Percentiles rank a stretch among this genome's conserved stretches.
Evolutionary conservation across 495 filamentous ascomycete species (phyloP).

Genomic region (Annulohypoxylon maeteangense): DNA sequence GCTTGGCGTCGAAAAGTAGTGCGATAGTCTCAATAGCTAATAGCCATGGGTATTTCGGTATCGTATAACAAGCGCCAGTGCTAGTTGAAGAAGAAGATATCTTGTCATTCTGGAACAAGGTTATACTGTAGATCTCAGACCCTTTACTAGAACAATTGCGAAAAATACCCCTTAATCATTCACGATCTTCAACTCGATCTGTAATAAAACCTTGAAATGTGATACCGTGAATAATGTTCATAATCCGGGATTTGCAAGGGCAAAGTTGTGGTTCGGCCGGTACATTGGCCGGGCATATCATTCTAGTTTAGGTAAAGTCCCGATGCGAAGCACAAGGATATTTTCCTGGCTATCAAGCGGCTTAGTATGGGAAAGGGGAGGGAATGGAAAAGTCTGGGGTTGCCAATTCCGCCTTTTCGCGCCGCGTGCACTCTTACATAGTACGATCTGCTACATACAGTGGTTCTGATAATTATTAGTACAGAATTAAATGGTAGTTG

Average conservation of each 20-base stretch:
- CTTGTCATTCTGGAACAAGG: not conserved
- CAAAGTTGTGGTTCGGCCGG: constrained; percentile 8
- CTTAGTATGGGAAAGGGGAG: constrained; percentile 37
- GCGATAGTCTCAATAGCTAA: not conserved
- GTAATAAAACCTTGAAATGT: constrained; percentile 15
- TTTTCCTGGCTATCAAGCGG: constrained; percentile 13
- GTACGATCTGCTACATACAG: too few relatives aligned
- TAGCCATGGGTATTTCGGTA: constrained; percentile 7
- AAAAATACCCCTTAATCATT: not conserved
- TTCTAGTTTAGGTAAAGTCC: constrained; percentile 30
- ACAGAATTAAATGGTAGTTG: constrained; percentile 10
- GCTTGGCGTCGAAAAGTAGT: not conserved
- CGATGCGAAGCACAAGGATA: constrained; percentile 34
- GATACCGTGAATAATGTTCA: constrained; percentile 8
- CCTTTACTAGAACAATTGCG: not conserved
- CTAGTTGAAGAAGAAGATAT: not conserved
- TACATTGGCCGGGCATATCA: constrained; percentile 24
- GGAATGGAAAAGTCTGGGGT: constrained; percentile 36
- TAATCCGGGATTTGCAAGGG: constrained; percentile 29
- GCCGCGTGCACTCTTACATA: not conserved
- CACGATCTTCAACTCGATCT: constrained; percentile 28
- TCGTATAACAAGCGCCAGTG: not conserved
- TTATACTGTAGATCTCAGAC: not conserved
- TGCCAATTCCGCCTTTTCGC: constrained; percentile 30
- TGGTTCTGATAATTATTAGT: not conserved